These are phyloP conservation scores for Penicillium bialowiezense DNA, from an alignment of 495 filamentous ascomycete genomes.

Conservation along the genomic window DNA sequence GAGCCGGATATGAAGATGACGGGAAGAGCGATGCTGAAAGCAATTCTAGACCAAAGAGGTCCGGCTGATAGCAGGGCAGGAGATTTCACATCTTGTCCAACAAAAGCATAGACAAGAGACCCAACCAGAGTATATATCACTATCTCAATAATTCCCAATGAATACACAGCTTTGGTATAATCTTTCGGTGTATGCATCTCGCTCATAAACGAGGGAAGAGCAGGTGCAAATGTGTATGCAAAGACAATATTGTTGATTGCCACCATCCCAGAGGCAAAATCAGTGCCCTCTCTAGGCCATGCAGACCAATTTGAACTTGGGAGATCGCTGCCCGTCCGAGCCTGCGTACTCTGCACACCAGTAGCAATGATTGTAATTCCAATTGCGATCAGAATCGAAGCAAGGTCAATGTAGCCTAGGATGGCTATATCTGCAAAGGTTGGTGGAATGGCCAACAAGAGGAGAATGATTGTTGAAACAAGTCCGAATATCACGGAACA, in stretches of 20 bases:
- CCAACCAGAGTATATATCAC: constrained; percentile 64
- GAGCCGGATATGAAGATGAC: constrained; percentile 65
- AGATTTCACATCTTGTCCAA: constrained; percentile 58
- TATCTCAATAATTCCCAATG: constrained; percentile 56
- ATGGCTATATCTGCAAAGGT: constrained; percentile 53
- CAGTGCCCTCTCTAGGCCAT: constrained; percentile 24
- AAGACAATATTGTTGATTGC: constrained; percentile 68
- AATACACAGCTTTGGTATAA: constrained; percentile 56
- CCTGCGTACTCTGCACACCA: constrained; percentile 41
- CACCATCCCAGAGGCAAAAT: constrained; percentile 43
- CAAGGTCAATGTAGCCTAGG: constrained; percentile 56
- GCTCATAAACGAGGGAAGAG: constrained; percentile 65
- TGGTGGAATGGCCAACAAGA: constrained; percentile 57
- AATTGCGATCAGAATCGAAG: constrained; percentile 62
- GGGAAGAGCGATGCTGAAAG: constrained; percentile 68
- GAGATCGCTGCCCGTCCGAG: constrained; percentile 13
- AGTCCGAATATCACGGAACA: constrained; percentile 63
- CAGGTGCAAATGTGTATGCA: constrained; percentile 58
- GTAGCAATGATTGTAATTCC: constrained; percentile 64
- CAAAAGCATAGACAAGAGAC: constrained; percentile 64
- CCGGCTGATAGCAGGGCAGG: constrained; percentile 65
- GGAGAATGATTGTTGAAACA: constrained; percentile 56
- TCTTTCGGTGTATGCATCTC: constrained; percentile 66
- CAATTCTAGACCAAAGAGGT: constrained; percentile 55
- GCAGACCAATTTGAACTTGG: constrained; percentile 23